Evolutionary conservation across 2,329 filamentous ascomycete genomes (phyloP).

Genomic region (Shiraia bambusicola): DNA sequence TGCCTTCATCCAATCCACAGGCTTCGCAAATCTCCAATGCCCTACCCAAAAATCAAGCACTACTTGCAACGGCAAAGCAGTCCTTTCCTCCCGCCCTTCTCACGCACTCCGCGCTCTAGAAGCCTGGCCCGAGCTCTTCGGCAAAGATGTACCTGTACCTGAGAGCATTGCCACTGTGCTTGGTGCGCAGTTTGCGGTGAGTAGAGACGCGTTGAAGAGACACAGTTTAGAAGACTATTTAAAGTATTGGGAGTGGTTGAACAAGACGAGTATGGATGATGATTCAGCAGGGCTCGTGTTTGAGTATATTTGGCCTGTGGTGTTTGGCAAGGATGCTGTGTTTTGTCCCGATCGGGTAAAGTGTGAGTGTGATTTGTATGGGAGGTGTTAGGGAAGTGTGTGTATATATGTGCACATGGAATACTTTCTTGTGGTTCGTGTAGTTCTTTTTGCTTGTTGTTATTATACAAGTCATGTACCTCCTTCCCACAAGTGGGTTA

Average conservation of each 20-base stretch:
- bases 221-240: conserved; percentile 33
- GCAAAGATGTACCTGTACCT: conserved; percentile 34
- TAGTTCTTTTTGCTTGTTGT: too few species aligned
- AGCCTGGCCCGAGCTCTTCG: conserved; percentile 50
- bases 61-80: conserved; percentile 41
- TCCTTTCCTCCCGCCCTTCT: conserved; percentile 29
- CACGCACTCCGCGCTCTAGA: conserved; percentile 28
- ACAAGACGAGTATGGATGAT: conserved; percentile 29
- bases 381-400: conserved; percentile 9
- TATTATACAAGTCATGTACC: too few species aligned
- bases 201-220: conserved; percentile 26
- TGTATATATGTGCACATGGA: too few species aligned
- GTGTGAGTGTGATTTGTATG: conserved; percentile 35
- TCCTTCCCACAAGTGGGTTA: too few species aligned
- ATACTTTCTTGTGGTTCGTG: too few species aligned
- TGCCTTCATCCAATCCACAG: conserved; percentile 37
- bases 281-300: conserved; percentile 25
- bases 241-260: conserved; percentile 26
- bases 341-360: conserved; percentile 25
- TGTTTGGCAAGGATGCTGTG: conserved; percentile 24
- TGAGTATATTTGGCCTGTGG: conserved; percentile 31
- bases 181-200: conserved; percentile 44
- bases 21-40: conserved; percentile 47
- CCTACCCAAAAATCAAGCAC: conserved; percentile 21
- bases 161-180: conserved; percentile 49